Base-by-base conservation (phyloP, 495 filamentous ascomycete genomes). In the Hypoxylon perforatum region DNA sequence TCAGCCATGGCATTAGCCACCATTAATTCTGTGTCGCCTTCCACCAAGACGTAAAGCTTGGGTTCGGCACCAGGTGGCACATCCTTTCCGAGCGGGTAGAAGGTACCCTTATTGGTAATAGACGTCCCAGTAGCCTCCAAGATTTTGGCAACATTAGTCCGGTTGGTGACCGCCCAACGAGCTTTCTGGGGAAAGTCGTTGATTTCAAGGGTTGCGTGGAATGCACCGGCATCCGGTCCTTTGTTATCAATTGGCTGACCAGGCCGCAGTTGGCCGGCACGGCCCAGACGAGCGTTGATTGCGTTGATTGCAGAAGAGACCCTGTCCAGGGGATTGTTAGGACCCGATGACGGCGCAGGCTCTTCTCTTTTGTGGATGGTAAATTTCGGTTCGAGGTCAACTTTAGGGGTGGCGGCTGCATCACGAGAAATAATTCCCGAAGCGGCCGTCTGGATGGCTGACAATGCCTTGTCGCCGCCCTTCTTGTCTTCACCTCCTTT, bases 111-210 rank as follows among this genome's bases (percentile, higher is more conserved):
- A 44, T 92, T 97, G 0, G 95, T 99, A 76, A 99, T 99, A 3
- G 92, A 96, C 6, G 93, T 97, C 33, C 93, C 95, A 1, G 93
- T 97, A 5, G 91, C 86, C 74, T 99, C 95, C 52, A 99, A 85
- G 55, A 99, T 97, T 82, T 97, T 97, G 63, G 95, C 95, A 57
- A 99, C 95, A 70, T 99, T 99, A 4, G 96, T 99, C 42, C 95
- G 88, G 73, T 99, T 99, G 48, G 95, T 99, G 77, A 99, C 95
- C 18, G 93, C 94, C 95, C 95, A 99, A 57, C 95, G 88, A 65
- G 96, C 95, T 87, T 98, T 97, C 77, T 98, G 95, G 23, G 95
- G 96, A 77, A 97, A 98, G 78, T 98, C 95, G 75, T 99, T 99
- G 85, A 99, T 98, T 75, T 98, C 96, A 68, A 99, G 81, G 3